phyloP scores from a whole-genome alignment of 768 basidiomycete species.

The Flagelloscypha sp. region DNA sequence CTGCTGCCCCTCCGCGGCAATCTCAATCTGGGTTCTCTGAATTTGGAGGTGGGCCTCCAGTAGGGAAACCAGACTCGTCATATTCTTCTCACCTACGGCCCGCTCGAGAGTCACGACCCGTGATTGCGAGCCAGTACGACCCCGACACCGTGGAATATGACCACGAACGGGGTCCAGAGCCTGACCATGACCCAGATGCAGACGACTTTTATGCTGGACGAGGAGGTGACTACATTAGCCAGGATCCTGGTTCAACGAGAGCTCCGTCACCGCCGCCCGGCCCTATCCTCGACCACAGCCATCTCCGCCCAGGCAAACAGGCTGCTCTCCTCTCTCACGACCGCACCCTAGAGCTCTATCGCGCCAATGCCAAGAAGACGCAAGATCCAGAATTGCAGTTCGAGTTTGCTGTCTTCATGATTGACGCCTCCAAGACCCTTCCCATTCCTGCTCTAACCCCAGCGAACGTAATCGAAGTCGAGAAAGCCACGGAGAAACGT shows the following conservation, averaged over 20 bases:
- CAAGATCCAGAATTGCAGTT: slow-evolving; percentile 97
- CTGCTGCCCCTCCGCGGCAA: too few species aligned
- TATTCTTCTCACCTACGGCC: too few species aligned
- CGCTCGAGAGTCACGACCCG: too few species aligned
- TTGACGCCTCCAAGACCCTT: slow-evolving; percentile 90
- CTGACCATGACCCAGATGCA: slow-evolving; percentile 13
- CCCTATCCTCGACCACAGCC: slow-evolving; percentile 82
- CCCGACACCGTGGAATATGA: slow-evolving; percentile 34
- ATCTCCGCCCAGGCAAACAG: slow-evolving; percentile 86
- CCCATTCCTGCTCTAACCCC: slow-evolving; percentile 64
- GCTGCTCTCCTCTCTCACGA: slow-evolving; percentile 92
- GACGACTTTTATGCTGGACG: slow-evolving; percentile 25
- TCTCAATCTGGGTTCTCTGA: too few species aligned
- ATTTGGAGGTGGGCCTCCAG: too few species aligned
- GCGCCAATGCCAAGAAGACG: slow-evolving; percentile 96
- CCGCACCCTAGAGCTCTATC: slow-evolving; percentile 93
- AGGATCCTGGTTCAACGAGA: slow-evolving; percentile 30
- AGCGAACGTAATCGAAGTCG: slow-evolving; percentile 72
- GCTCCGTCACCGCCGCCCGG: slow-evolving; percentile 60
- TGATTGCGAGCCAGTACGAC: slow-evolving; percentile 23
- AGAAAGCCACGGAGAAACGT: slow-evolving; percentile 70
- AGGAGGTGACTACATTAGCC: slow-evolving; percentile 7
- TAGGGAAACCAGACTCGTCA: too few species aligned
- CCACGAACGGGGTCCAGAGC: slow-evolving; percentile 33
- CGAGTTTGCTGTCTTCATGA: slow-evolving; percentile 98